Percentiles rank a stretch among this genome's conserved stretches.
Evolutionary conservation across 768 basidiomycete genomes (phyloP).

Genomic region (Serendipita sp.): DNA sequence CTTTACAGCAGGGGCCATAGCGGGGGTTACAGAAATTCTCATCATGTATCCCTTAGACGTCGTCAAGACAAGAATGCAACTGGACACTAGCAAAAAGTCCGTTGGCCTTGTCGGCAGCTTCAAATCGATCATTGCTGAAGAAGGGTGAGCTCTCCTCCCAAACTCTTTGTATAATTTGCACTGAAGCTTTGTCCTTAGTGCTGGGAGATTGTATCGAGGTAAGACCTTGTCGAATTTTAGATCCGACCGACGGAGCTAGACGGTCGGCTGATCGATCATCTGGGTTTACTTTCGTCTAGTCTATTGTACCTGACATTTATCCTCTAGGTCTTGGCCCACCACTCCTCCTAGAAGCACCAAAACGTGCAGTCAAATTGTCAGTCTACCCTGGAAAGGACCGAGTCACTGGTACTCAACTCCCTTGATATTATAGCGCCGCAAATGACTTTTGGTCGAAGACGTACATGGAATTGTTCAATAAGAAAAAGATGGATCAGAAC

Average conservation of each 20-base stretch:
- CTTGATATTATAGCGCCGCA: constrained; percentile 36
- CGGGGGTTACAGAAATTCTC: constrained; percentile 47
- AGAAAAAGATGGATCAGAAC: constrained; percentile 71
- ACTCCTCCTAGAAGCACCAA: constrained; percentile 88
- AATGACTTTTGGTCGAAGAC: constrained; percentile 96
- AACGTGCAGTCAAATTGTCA: constrained; percentile 91
- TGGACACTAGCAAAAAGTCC: constrained; percentile 67
- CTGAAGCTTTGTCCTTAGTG: constrained; percentile 25
- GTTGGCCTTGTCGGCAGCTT: constrained; percentile 74
- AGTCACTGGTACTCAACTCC: constrained; percentile 5
- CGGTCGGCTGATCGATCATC: not conserved
- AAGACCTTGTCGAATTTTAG: constrained; percentile 9
- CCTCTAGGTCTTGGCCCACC: constrained; percentile 77
- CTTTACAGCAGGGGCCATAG: constrained; percentile 91
- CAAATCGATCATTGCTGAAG: constrained; percentile 64
- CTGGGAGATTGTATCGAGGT: constrained; percentile 82
- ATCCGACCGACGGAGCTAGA: not conserved
- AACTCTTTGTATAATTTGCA: constrained; percentile 13
- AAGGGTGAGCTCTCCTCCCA: constrained; percentile 51
- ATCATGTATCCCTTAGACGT: constrained; percentile 83
- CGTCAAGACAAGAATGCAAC: constrained; percentile 98
- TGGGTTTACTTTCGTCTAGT: not conserved
- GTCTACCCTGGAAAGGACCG: constrained; percentile 15
- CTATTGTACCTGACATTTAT: not conserved
- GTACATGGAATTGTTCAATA: constrained; percentile 43